Conservation (phyloP, 2,329 filamentous ascomycete species). For the Penicillium janthinellum region DNA sequence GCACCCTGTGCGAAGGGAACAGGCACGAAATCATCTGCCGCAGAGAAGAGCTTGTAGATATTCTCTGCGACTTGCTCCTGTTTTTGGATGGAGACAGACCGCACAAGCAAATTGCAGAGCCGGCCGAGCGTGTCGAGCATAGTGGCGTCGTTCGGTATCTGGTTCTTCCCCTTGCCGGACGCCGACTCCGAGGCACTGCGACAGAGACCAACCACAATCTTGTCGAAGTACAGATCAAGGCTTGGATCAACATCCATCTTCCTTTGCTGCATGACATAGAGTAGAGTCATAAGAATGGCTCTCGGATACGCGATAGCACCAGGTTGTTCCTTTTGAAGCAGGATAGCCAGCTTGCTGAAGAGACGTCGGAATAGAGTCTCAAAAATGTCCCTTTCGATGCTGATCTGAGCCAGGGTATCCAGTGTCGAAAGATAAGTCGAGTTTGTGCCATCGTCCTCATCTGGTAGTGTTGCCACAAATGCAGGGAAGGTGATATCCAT, state of each 20-base stretch:
- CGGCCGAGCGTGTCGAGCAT: slow-evolving; percentile 63
- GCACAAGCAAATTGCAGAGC: slow-evolving; percentile 62
- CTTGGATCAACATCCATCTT: slow-evolving; percentile 46
- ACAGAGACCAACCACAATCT: slow-evolving; percentile 52
- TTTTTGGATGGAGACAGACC: slow-evolving; percentile 55
- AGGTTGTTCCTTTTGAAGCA: slow-evolving; percentile 53
- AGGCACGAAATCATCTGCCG: slow-evolving; percentile 36
- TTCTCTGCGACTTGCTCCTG: slow-evolving; percentile 56
- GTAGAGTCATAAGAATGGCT: slow-evolving; percentile 61
- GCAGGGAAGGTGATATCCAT: slow-evolving; percentile 67
- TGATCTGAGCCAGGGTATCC: slow-evolving; percentile 66
- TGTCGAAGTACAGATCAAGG: slow-evolving; percentile 52
- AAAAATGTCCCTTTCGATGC: slow-evolving; percentile 63
- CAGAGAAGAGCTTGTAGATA: slow-evolving; percentile 56
- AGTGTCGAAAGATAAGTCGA: slow-evolving; percentile 57
- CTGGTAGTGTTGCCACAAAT: slow-evolving; percentile 66
- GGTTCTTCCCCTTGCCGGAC: slow-evolving; percentile 36
- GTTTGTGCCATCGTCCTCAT: slow-evolving; percentile 52
- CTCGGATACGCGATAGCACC: slow-evolving; percentile 57
- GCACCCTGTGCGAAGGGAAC: slow-evolving; percentile 38
- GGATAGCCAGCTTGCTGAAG: slow-evolving; percentile 62
- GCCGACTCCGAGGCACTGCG: slow-evolving; percentile 42
- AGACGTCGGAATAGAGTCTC: slow-evolving; percentile 64
- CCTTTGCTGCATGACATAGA: slow-evolving; percentile 62
- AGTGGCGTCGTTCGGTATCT: slow-evolving; percentile 51